Percentiles rank a stretch among this genome's conserved stretches.
Evolutionary conservation across 768 basidiomycete genomes (phyloP).

Genomic region (Boletus bicolor): DNA sequence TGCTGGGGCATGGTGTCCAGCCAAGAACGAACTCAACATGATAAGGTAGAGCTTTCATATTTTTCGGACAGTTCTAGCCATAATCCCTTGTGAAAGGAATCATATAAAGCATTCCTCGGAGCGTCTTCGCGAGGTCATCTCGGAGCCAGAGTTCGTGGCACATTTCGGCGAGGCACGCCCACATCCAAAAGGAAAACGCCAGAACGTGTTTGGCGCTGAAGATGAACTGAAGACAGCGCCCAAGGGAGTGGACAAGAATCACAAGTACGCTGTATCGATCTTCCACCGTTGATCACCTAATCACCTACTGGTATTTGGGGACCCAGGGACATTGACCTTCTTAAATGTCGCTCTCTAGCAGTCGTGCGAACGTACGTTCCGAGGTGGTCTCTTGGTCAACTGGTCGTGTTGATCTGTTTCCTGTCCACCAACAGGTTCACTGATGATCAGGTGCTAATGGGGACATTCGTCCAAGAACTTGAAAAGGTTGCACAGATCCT

Average conservation of each 20-base stretch:
- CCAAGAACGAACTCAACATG: conserved; percentile 71
- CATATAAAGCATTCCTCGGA: conserved; percentile 61
- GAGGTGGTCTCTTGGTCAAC: conserved; percentile 4
- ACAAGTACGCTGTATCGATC: conserved; percentile 48
- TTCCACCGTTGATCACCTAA: background rate
- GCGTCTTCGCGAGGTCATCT: conserved; percentile 66
- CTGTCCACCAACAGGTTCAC: conserved; percentile 48
- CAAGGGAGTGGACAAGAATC: conserved; percentile 82
- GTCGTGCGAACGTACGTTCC: conserved; percentile 55
- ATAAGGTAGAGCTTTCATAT: conserved; percentile 51
- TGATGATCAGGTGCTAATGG: conserved; percentile 67
- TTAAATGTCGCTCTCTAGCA: conserved; percentile 78
- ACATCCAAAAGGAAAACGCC: conserved; percentile 56
- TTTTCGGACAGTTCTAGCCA: background rate
- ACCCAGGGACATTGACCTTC: conserved; percentile 81
- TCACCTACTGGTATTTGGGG: background rate
- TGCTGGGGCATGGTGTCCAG: conserved; percentile 77
- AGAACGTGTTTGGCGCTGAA: conserved; percentile 82
- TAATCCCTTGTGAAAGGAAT: conserved; percentile 35
- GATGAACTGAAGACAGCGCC: conserved; percentile 90
- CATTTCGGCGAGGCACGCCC: conserved; percentile 72
- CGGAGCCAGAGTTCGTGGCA: conserved; percentile 64
- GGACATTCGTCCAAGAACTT: conserved; percentile 63
- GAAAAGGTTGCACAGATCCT: conserved; percentile 51
- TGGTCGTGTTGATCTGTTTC: conserved; percentile 17